Conservation (phyloP, 164 flowering plant genomes). For the Tetrastigma voinierianum region DNA sequence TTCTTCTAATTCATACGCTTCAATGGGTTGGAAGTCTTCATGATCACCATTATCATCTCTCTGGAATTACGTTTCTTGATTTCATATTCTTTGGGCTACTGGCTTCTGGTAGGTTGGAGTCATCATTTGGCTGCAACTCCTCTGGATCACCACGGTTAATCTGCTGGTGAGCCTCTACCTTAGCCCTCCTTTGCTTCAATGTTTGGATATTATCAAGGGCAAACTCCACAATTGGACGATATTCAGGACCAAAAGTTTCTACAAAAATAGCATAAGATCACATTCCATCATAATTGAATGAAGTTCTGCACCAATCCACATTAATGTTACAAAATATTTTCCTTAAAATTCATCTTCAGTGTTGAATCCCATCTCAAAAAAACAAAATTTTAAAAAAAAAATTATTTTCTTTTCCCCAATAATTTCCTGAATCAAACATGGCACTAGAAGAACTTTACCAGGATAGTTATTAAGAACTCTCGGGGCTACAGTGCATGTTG, state of each 20-base stretch:
- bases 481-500: slow-evolving; percentile 99
- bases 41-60: slow-evolving; percentile 17
- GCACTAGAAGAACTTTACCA: slow-evolving; percentile 45
- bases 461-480: slow-evolving; percentile 96
- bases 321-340: too few species aligned
- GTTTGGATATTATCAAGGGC: slow-evolving; percentile 79
- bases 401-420: too few species aligned
- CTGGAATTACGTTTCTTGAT: slow-evolving; percentile 28
- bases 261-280: slow-evolving; percentile 3
- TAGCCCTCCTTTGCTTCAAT: slow-evolving; percentile 56
- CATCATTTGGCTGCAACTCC: slow-evolving; percentile 21
- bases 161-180: slow-evolving; percentile 36
- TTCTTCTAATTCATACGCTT: too few species aligned
- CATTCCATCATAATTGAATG: slow-evolving; percentile 3
- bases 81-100: slow-evolving; percentile 18
- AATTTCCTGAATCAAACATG: too few species aligned
- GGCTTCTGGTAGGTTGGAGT: slow-evolving; percentile 16
- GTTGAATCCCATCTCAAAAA: too few species aligned
- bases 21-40: too few species aligned
- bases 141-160: slow-evolving; percentile 12
- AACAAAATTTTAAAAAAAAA: neutral
- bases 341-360: too few species aligned
- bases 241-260: slow-evolving; percentile 85
- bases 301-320: too few species aligned
- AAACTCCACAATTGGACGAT: slow-evolving; percentile 93